Conservation (phyloP, 208 protist genomes). For the Angomonas deanei region DNA sequence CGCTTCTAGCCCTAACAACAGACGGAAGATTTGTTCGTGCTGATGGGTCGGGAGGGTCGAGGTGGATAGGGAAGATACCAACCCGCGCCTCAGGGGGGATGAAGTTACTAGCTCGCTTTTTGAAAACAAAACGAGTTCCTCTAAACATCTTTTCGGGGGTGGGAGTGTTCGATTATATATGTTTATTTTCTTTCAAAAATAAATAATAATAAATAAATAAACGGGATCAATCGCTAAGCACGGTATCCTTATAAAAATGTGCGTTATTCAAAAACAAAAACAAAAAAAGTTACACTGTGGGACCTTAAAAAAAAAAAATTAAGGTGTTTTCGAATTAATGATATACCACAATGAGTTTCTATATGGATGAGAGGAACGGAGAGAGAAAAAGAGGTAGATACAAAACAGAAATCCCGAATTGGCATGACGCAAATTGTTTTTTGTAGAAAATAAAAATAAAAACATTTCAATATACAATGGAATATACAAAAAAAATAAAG, state of each 20-base stretch:
- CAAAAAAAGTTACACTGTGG: no score
- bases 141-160: neutral
- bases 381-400: no score
- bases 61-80: conserved; percentile 79
- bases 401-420: neutral
- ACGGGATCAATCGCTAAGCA: no score
- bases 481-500: conserved; percentile 2
- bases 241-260: no score
- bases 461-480: conserved; percentile 3
- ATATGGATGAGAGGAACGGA: no score
- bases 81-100: conserved; percentile 50
- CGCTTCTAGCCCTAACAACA: conserved; percentile 54
- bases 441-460: no score
- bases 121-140: neutral
- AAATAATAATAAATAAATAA: conserved; percentile 1
- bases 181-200: neutral
- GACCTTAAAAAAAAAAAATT: no score
- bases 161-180: no score
- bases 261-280: no score
- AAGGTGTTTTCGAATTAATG: no score
- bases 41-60: conserved; percentile 84
- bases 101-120: conserved; percentile 14
- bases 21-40: conserved; percentile 73
- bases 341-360: no score
- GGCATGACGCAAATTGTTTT: no score